phyloP scores from a whole-genome alignment of 1,284 basidiomycete species.

The Fomitopsis pinicola region DNA sequence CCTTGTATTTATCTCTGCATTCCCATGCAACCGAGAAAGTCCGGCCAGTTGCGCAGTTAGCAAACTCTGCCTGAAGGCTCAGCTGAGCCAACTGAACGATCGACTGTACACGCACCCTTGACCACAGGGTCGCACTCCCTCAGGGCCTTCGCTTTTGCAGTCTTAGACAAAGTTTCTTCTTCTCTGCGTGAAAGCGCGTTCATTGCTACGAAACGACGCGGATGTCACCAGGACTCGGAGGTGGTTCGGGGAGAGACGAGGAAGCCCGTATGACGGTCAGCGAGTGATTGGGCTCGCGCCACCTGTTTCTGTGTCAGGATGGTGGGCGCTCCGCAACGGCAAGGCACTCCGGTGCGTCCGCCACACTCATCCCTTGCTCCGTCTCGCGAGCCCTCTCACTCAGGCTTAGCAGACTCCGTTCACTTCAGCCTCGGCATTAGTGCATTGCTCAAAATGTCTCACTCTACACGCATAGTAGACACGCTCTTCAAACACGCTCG shows the following conservation, averaged over 20 bases:
- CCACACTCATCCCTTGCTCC: not conserved
- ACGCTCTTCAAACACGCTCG: conserved; percentile 19
- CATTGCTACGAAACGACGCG: conserved; percentile 39
- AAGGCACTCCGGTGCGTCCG: not conserved
- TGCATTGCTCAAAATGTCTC: conserved; percentile 9
- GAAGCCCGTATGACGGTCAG: not conserved
- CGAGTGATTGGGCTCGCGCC: not conserved
- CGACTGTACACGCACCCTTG: conserved; percentile 48
- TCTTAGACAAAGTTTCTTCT: conserved; percentile 79
- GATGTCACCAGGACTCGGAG: not conserved
- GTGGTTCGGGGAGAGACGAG: not conserved
- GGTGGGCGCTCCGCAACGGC: conserved; percentile 11
- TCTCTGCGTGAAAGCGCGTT: conserved; percentile 85
- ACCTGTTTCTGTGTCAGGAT: conserved; percentile 1
- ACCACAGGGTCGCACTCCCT: conserved; percentile 76
- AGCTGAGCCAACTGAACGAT: not conserved
- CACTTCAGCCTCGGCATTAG: not conserved
- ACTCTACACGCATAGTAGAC: conserved; percentile 6
- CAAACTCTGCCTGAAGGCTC: conserved; percentile 58
- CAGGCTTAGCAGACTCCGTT: not conserved
- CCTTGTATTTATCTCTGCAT: conserved; percentile 67
- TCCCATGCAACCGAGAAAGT: conserved; percentile 84
- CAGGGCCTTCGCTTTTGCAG: conserved; percentile 77
- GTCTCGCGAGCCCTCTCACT: not conserved
- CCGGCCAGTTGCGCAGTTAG: conserved; percentile 76